Conservation (phyloP, 768 basidiomycete species). For the Pleurotus sapidus region DNA sequence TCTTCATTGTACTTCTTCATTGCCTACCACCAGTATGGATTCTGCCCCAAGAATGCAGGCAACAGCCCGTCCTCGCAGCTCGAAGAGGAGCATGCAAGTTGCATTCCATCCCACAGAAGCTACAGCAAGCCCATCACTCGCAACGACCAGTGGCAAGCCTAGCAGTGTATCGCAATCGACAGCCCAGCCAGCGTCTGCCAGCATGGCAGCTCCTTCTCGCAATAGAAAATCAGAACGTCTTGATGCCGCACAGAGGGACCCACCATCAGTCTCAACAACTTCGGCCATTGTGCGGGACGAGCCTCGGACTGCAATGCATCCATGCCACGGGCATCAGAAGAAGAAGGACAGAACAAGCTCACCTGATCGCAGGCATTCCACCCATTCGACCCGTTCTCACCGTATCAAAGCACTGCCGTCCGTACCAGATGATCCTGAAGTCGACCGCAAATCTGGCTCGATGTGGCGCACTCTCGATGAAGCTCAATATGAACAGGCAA, state of each 20-base stretch:
- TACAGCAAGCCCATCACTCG: not conserved
- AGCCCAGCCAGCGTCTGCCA: no score
- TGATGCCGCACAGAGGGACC: not conserved
- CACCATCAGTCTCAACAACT: not conserved
- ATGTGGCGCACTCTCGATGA: slow-evolving; percentile 20
- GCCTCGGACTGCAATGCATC: not conserved
- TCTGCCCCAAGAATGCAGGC: not conserved
- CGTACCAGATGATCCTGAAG: not conserved
- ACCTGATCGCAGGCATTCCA: not conserved
- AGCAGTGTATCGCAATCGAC: no score
- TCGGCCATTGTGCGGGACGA: not conserved
- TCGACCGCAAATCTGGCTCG: not conserved
- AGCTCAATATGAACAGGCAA: slow-evolving; percentile 52
- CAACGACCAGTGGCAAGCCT: not conserved
- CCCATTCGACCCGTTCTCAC: not conserved
- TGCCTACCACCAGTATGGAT: not conserved
- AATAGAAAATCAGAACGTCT: not conserved
- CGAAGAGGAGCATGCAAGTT: not conserved
- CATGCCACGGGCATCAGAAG: not conserved
- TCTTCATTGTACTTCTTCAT: not conserved
- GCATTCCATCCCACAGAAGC: not conserved
- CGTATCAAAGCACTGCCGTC: not conserved
- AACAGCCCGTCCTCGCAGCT: not conserved
- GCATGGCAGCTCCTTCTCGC: not conserved
- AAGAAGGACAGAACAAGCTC: not conserved